Evolutionary conservation across 2,329 filamentous ascomycete genomes (phyloP), one percentile per base, ranked within the genome.

Genomic region (Akanthomyces lecanii): DNA sequence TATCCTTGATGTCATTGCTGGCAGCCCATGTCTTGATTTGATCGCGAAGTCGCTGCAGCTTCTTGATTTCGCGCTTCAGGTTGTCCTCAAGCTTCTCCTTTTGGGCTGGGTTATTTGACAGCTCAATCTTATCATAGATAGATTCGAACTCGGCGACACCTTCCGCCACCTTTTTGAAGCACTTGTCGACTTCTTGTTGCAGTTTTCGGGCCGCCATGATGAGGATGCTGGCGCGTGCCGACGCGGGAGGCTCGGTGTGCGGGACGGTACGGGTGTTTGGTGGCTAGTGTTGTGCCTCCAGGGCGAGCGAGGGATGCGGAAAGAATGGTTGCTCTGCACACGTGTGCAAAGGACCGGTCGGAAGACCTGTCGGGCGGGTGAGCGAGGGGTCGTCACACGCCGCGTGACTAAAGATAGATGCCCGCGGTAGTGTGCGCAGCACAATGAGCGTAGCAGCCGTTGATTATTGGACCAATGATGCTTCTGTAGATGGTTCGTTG

Each of bases 21-120:
- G 92, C 91, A 3, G 94, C 93, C 95, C 95, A 99, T 84, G 94
- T 96, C 82, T 99, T 99, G 82, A 99, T 98, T 82, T 98, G 95
- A 77, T 99, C 95, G 73, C 95, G 90, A 77, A 95, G 89, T 71
- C 95, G 86, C 78, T 99, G 95, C 63, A 99, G 87, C 84, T 99
- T 99, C 88, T 99, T 99, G 85, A 98, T 98, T 80, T 99, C 95
- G 75, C 95, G 92, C 82, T 99, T 99, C 69, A 99, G 84, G 75
- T 95, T 92, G 79, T 99, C 95, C 77, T 99, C 95, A 58, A 96
- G 86, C 81, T 98, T 99, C 79, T 98, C 95, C 76, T 97, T 97
- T 78, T 98, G 95, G 65, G 95, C 92, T 62, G 90, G 86, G 79
- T 97, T 98, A 72, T 87, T 91, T 60, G 92, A 92, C 69, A 93